Evolutionary conservation across 495 filamentous ascomycete genomes (phyloP).

Genomic region (Penicillium egyptiacum): DNA sequence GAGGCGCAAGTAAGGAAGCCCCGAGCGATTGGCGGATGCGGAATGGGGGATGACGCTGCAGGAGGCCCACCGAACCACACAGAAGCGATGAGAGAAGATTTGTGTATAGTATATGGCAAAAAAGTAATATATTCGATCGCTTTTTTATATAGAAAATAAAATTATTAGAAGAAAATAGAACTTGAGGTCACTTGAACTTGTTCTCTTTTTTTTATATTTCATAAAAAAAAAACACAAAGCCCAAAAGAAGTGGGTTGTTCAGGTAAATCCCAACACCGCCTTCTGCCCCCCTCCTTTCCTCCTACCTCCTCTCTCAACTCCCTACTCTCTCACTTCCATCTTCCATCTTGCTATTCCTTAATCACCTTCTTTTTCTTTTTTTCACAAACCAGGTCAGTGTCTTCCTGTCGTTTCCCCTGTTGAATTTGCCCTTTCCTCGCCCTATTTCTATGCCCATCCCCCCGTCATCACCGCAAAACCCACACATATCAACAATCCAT

Average conservation of each 20-base stretch:
- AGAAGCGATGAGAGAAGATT: constrained; percentile 29
- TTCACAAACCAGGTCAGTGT: constrained; percentile 31
- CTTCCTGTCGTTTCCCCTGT: constrained; percentile 15
- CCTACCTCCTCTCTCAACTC: constrained; percentile 23
- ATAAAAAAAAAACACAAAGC: not conserved
- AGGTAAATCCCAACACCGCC: constrained; percentile 38
- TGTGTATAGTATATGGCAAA: not conserved
- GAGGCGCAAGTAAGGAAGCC: constrained; percentile 24
- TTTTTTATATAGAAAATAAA: not conserved
- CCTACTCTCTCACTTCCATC: constrained; percentile 13
- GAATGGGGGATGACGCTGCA: constrained; percentile 46
- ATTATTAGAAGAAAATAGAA: not conserved
- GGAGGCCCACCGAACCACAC: constrained; percentile 52
- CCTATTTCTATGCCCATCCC: constrained; percentile 8
- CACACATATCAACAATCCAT: constrained; percentile 11
- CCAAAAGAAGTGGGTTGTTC: constrained; percentile 7
- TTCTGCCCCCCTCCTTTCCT: constrained; percentile 29
- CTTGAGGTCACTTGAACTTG: not conserved
- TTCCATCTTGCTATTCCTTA: constrained; percentile 20
- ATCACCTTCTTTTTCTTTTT: constrained; percentile 18
- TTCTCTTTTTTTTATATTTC: not conserved
- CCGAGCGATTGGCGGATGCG: constrained; percentile 42
- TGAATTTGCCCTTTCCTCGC: constrained; percentile 21
- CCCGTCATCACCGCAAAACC: constrained; percentile 20
- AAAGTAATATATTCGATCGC: not conserved